phyloP scores from a whole-genome alignment of 352 stramenopile genomes.

The Phytophthora rubi region DNA sequence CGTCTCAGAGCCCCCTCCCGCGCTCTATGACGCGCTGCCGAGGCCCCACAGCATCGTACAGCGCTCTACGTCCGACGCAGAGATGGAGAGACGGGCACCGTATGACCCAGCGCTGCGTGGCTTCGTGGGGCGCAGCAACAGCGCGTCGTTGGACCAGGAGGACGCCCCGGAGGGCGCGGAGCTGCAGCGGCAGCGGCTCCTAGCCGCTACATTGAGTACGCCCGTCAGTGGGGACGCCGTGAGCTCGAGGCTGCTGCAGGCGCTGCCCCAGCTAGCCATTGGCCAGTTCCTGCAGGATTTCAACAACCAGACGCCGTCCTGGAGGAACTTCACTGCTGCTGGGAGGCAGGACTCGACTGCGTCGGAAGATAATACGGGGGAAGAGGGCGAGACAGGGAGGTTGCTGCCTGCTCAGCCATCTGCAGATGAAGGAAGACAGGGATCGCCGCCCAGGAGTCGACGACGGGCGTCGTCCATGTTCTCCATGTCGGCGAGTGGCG shows the following conservation, averaged over 20 bases:
- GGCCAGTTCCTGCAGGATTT: slow-evolving; percentile 44
- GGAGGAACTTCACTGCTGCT: slow-evolving; percentile 22
- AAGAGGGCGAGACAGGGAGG: slow-evolving; percentile 21
- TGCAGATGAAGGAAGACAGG: slow-evolving; percentile 6
- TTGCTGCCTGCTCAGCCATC: slow-evolving; percentile 5
- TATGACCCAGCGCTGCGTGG: slow-evolving; percentile 10
- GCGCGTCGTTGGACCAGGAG: slow-evolving; percentile 22
- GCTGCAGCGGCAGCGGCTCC: slow-evolving; percentile 16
- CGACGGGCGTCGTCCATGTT: slow-evolving; percentile 28
- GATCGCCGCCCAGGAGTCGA: slow-evolving; percentile 21
- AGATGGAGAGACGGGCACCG: slow-evolving; percentile 8
- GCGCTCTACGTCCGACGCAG: slow-evolving; percentile 10
- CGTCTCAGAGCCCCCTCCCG: not conserved
- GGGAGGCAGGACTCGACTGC: slow-evolving; percentile 16
- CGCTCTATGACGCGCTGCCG: slow-evolving; percentile 20
- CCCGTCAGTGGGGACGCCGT: slow-evolving; percentile 38
- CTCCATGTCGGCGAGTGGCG: slow-evolving; percentile 26
- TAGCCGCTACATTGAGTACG: slow-evolving; percentile 27
- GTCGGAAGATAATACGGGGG: slow-evolving; percentile 5
- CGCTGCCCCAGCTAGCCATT: slow-evolving; percentile 38
- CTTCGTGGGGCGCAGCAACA: slow-evolving; percentile 20
- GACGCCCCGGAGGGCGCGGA: slow-evolving; percentile 20
- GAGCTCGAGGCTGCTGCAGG: slow-evolving; percentile 41
- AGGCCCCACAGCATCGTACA: slow-evolving; percentile 23
- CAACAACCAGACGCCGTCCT: slow-evolving; percentile 32